Percentiles rank a stretch among this genome's conserved stretches.
phyloP scores from a whole-genome alignment of 2,329 filamentous ascomycete genomes.

The Fragosphaeria purpurea region DNA sequence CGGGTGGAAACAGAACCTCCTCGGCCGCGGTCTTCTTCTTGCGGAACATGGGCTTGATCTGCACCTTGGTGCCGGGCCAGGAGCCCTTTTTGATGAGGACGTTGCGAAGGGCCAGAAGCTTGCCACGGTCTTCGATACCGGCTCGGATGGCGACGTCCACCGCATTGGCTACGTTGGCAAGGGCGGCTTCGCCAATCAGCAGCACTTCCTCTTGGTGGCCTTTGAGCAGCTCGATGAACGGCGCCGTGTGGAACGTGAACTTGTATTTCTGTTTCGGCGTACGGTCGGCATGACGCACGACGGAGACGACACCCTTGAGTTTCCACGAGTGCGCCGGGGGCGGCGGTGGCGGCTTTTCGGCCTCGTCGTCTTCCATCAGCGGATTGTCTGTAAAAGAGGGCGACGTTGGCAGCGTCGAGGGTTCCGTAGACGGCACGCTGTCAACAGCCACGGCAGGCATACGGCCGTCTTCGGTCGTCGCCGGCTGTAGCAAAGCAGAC shows the following conservation, averaged over 20 bases:
- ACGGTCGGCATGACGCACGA: conserved; percentile 90
- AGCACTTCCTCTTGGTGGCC: conserved; percentile 95
- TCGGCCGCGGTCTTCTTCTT: conserved; percentile 65
- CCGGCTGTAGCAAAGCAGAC: not conserved
- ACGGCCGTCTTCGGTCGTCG: not conserved
- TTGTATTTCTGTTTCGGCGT: conserved; percentile 99
- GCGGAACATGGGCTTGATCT: conserved; percentile 98
- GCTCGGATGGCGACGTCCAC: conserved; percentile 71
- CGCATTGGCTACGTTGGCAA: conserved; percentile 80
- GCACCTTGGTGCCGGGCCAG: conserved; percentile 94
- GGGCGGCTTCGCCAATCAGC: conserved; percentile 79
- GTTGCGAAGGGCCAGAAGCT: conserved; percentile 76
- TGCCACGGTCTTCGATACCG: conserved; percentile 73
- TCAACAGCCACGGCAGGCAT: too few relatives aligned
- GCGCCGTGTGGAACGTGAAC: conserved; percentile 94
- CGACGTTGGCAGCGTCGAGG: conserved; percentile 29
- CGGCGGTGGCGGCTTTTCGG: conserved; percentile 51
- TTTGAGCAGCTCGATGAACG: conserved; percentile 88
- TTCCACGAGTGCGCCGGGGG: conserved; percentile 92
- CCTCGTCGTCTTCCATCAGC: conserved; percentile 18
- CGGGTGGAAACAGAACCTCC: conserved; percentile 24
- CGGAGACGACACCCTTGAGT: conserved; percentile 92
- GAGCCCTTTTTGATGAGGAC: conserved; percentile 85
- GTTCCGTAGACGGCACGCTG: conserved; percentile 23
- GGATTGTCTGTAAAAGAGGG: conserved; percentile 24